phyloP scores from a whole-genome alignment of 2,329 filamentous ascomycete genomes.

The Thielaviopsis euricoi region DNA sequence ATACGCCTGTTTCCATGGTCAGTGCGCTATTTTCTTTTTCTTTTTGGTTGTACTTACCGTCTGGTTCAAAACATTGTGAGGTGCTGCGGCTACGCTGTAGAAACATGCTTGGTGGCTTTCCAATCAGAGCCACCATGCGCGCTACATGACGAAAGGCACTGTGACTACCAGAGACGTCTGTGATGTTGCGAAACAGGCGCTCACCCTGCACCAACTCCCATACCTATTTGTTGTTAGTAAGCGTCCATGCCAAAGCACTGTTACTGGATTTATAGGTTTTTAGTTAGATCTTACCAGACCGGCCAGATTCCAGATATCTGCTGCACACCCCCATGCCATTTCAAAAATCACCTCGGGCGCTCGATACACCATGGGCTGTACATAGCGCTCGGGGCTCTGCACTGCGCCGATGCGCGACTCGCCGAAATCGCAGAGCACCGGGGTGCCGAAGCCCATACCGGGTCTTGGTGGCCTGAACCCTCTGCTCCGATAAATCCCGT shows the following conservation, averaged over 20 bases:
- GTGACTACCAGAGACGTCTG: constrained; percentile 3
- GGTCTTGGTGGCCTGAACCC: constrained; percentile 1
- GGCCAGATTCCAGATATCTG: constrained; percentile 10
- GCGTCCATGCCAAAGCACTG: not conserved
- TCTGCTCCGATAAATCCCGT: constrained; percentile 2
- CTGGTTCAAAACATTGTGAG: constrained; percentile 8
- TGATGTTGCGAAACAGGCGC: constrained; percentile 3
- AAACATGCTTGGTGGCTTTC: constrained; percentile 3
- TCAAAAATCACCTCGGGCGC: constrained; percentile 9
- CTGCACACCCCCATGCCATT: constrained; percentile 8
- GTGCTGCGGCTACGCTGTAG: not conserved
- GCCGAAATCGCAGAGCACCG: constrained; percentile 9
- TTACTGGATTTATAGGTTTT: not conserved
- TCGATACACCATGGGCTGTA: constrained; percentile 8
- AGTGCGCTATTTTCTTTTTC: not conserved
- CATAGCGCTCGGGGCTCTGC: constrained; percentile 3
- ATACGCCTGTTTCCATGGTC: not conserved
- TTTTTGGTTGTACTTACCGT: constrained; percentile 1
- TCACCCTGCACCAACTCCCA: constrained; percentile 10
- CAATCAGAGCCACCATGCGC: constrained; percentile 10
- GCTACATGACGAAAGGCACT: constrained; percentile 9
- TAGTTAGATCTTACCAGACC: constrained; percentile 5
- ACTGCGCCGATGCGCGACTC: constrained; percentile 6
- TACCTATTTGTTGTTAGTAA: not conserved
- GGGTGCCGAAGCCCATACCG: not conserved